phyloP scores from a whole-genome alignment of 2,329 filamentous ascomycete genomes.

The Aspergillus neotritici region DNA sequence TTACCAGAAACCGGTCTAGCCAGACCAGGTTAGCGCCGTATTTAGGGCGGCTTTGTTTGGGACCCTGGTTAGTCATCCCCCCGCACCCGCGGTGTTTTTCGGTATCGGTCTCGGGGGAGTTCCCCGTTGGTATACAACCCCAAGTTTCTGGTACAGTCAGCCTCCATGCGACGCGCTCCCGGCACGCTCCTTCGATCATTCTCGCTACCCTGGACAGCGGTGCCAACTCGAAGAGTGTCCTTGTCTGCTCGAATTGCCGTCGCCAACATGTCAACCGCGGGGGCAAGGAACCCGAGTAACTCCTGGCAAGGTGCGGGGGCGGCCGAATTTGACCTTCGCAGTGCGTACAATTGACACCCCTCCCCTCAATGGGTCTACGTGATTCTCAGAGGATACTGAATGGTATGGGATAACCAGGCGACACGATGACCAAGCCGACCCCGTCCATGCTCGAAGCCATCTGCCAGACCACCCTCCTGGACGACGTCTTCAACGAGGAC shows the following conservation, averaged over 20 bases:
- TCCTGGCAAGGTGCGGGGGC: conserved; percentile 44
- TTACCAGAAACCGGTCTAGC: no score
- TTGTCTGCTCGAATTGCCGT: conserved; percentile 11
- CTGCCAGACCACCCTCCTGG: conserved; percentile 64
- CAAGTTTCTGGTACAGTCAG: no score
- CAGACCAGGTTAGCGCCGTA: no score
- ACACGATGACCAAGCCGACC: conserved; percentile 71
- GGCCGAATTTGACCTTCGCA: conserved; percentile 54
- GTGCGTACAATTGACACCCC: conserved; percentile 23
- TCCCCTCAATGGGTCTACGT: not conserved
- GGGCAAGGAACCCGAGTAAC: conserved; percentile 18
- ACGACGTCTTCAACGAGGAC: conserved; percentile 81
- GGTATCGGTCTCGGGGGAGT: no score
- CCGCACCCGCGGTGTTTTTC: no score
- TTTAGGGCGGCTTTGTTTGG: no score
- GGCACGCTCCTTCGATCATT: no score
- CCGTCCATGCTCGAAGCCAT: conserved; percentile 77
- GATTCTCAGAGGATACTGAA: not conserved
- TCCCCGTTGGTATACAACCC: no score
- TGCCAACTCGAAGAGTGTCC: no score
- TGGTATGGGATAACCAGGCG: conserved; percentile 40
- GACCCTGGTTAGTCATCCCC: no score
- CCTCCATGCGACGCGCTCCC: no score
- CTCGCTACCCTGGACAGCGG: no score
- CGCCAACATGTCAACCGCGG: conserved; percentile 17